A percentile compares a stretch with the other conserved stretches of the same genome.
Conservation (phyloP, 2,329 filamentous ascomycete species). For the Chlorencoelia australis region DNA sequence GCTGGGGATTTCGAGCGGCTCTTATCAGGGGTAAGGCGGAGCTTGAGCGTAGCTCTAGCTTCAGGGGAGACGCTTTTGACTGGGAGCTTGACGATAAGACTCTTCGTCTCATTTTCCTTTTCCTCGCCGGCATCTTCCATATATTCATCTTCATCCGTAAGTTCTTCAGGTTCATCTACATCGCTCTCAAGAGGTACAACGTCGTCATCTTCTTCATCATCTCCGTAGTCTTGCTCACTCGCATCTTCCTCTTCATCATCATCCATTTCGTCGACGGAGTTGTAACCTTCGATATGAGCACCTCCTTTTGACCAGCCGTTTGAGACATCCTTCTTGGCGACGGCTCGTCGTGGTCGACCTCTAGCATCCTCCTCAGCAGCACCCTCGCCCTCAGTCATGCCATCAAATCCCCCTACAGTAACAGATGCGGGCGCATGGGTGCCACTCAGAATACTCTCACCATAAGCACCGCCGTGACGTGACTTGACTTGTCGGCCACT, state of each 20-base stretch:
- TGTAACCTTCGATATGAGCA: slow-evolving; percentile 41
- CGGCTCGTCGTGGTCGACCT: slow-evolving; percentile 33
- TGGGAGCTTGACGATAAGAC: slow-evolving; percentile 66
- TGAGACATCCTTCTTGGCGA: slow-evolving; percentile 12
- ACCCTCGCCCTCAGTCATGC: slow-evolving; percentile 36
- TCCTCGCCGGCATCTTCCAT: slow-evolving; percentile 42
- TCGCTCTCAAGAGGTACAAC: slow-evolving; percentile 52
- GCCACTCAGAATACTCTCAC: slow-evolving; percentile 44
- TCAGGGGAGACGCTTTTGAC: slow-evolving; percentile 31
- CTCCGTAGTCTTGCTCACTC: slow-evolving; percentile 63
- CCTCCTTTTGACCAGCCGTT: slow-evolving; percentile 31
- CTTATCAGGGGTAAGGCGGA: slow-evolving; percentile 11
- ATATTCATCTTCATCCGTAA: slow-evolving; percentile 32
- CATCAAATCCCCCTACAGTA: slow-evolving; percentile 30
- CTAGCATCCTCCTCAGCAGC: slow-evolving; percentile 27
- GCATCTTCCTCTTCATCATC: slow-evolving; percentile 53
- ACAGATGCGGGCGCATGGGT: slow-evolving; percentile 16
- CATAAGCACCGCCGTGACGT: slow-evolving; percentile 42
- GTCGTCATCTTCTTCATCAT: slow-evolving; percentile 61
- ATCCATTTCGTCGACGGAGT: slow-evolving; percentile 49
- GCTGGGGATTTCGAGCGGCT: slow-evolving; percentile 4
- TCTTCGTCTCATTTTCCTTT: slow-evolving; percentile 34
- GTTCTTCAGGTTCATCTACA: slow-evolving; percentile 45
- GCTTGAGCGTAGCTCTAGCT: slow-evolving; percentile 20
- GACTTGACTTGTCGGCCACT: slow-evolving; percentile 79